These are phyloP conservation scores for Hanseniaspora meyeri DNA, from an alignment of 805 yeast species.

Conservation along the genomic window DNA sequence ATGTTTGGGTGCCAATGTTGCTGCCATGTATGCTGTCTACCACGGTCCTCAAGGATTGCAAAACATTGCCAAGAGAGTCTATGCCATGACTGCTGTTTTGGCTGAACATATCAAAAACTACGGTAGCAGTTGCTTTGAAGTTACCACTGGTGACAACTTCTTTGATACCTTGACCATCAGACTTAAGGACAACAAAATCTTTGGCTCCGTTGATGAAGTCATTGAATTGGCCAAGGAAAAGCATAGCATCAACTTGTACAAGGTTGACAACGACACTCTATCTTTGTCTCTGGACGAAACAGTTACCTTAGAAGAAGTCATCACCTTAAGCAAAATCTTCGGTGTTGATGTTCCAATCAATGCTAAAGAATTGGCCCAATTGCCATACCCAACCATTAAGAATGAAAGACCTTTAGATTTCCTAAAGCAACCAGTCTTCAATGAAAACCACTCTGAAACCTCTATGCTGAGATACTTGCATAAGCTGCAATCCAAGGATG, in stretches of 20 bases:
- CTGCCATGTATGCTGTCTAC: conserved; percentile 90
- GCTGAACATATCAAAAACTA: conserved; percentile 42
- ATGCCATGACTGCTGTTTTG: conserved; percentile 59
- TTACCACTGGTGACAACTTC: conserved; percentile 34
- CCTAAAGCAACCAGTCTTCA: conserved; percentile 66
- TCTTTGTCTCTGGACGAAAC: conserved; percentile 90
- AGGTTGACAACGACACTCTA: conserved; percentile 47
- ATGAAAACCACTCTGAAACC: conserved; percentile 83
- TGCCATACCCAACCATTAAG: conserved; percentile 37
- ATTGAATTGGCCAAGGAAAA: conserved; percentile 44
- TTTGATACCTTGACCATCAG: conserved; percentile 78
- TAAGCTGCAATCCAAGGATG: conserved; percentile 70
- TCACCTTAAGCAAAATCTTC: conserved; percentile 47
- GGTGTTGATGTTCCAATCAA: conserved; percentile 28
- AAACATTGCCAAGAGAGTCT: conserved; percentile 63
- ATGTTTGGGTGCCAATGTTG: conserved; percentile 87
- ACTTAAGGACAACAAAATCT: conserved; percentile 38
- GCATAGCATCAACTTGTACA: conserved; percentile 65
- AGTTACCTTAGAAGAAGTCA: conserved; percentile 50
- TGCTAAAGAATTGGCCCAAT: conserved; percentile 17
- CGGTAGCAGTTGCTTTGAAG: conserved; percentile 7
- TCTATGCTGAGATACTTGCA: conserved; percentile 86
- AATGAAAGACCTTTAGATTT: conserved; percentile 46
- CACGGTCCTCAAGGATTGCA: conserved; percentile 85
- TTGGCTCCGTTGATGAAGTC: conserved; percentile 31